These are phyloP conservation scores for Alternaria sp. DNA, from an alignment of 2,329 filamentous ascomycete genomes.

Conservation along the genomic window DNA sequence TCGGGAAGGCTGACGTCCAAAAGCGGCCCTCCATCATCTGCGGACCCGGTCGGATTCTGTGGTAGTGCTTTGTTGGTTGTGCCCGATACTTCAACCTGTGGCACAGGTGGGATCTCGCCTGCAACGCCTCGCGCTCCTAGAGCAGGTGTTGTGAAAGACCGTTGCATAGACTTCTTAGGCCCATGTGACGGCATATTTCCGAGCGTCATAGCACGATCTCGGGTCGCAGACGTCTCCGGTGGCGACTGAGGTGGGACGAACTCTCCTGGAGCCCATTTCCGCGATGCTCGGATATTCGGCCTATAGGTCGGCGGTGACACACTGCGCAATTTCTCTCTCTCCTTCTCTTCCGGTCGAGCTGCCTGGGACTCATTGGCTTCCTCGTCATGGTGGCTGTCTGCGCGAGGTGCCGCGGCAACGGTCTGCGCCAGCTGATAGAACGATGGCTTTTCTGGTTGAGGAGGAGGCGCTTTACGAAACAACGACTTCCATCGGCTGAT, in stretches of 20 bases:
- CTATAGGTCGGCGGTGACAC: slow-evolving; percentile 39
- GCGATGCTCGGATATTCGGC: slow-evolving; percentile 38
- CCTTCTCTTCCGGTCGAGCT: slow-evolving; percentile 21
- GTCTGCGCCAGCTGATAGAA: slow-evolving; percentile 47
- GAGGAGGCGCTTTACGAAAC: slow-evolving; percentile 42
- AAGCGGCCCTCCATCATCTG: slow-evolving; percentile 33
- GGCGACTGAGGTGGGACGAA: slow-evolving; percentile 18
- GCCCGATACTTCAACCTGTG: slow-evolving; percentile 25
- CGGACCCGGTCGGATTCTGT: slow-evolving; percentile 1
- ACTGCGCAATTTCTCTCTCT: slow-evolving; percentile 23
- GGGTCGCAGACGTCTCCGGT: slow-evolving; percentile 11
- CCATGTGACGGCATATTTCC: slow-evolving; percentile 24
- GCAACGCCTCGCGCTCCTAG: slow-evolving; percentile 20
- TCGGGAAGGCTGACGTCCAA: slow-evolving; percentile 82
- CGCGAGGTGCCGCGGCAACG: slow-evolving; percentile 26
- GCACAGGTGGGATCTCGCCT: slow-evolving; percentile 17
- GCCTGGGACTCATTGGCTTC: slow-evolving; percentile 27
- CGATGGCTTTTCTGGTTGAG: slow-evolving; percentile 31
- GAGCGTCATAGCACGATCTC: slow-evolving; percentile 29
- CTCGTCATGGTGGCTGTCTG: slow-evolving; percentile 43
- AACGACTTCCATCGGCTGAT: slow-evolving; percentile 49
- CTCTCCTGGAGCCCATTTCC: slow-evolving; percentile 29
- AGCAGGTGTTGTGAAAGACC: slow-evolving; percentile 24
- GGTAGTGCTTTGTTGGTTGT: slow-evolving; percentile 13
- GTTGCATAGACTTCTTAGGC: slow-evolving; percentile 14